Conservation (phyloP, 2,329 filamentous ascomycete genomes). For the Exophiala dermatitidis region DNA sequence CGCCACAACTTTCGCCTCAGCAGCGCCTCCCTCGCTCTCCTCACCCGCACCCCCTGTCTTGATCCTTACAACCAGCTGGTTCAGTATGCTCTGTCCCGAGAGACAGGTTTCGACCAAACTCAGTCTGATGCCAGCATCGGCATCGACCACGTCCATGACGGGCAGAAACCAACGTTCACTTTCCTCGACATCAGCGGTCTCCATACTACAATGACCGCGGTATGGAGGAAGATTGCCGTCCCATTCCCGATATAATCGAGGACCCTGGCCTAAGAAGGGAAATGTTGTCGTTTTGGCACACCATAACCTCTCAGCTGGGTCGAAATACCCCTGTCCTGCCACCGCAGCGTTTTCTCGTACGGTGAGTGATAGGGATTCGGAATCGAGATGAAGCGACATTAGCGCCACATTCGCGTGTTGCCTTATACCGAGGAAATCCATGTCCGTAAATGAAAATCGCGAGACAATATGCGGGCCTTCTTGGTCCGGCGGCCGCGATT, state of each 20-base stretch:
- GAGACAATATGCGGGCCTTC: constrained; percentile 43
- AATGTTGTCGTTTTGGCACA: constrained; percentile 47
- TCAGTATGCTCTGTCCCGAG: constrained; percentile 27
- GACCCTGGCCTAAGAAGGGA: constrained; percentile 47
- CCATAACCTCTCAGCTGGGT: constrained; percentile 36
- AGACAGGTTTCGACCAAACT: constrained; percentile 33
- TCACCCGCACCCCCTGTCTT: constrained; percentile 25
- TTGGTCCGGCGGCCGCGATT: constrained; percentile 31
- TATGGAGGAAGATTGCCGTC: constrained; percentile 42
- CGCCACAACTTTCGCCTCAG: constrained; percentile 16
- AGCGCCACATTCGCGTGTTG: constrained; percentile 49
- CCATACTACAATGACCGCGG: constrained; percentile 36
- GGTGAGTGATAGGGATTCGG: constrained; percentile 43
- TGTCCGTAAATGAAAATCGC: constrained; percentile 45
- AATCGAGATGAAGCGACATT: constrained; percentile 47
- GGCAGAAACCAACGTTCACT: constrained; percentile 33
- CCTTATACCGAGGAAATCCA: constrained; percentile 48
- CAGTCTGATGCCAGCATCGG: constrained; percentile 31
- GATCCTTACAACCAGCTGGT: constrained; percentile 30
- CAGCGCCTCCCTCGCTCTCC: background rate
- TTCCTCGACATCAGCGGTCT: constrained; percentile 29
- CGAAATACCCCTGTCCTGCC: constrained; percentile 42
- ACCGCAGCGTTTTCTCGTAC: constrained; percentile 51
- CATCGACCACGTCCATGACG: constrained; percentile 34
- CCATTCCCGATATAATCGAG: constrained; percentile 44